Conservation (phyloP, 495 filamentous ascomycete genomes). For the Penicillium bialowiezense region DNA sequence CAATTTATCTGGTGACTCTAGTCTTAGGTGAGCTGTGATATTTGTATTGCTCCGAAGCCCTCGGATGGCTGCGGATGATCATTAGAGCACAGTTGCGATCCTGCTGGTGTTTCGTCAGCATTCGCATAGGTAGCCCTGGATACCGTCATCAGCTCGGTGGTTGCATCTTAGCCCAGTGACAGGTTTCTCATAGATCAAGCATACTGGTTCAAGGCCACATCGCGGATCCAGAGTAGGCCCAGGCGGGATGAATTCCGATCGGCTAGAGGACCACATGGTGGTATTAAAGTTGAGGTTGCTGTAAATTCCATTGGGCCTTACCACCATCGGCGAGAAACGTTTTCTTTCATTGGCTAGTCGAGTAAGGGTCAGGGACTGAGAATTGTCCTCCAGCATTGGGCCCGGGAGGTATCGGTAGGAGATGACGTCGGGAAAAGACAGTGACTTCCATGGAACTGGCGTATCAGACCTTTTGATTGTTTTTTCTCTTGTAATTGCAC, state of each 20-base stretch:
- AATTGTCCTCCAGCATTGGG: background rate
- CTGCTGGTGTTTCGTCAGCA: background rate
- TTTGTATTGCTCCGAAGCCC: background rate
- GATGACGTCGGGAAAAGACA: background rate
- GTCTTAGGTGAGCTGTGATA: background rate
- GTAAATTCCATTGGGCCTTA: too few species aligned
- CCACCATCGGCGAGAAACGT: too few species aligned
- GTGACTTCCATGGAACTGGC: background rate
- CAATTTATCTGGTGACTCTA: background rate
- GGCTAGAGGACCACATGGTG: too few species aligned
- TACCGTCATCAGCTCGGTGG: background rate
- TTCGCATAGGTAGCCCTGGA: background rate
- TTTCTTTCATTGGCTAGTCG: too few species aligned
- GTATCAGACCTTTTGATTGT: background rate
- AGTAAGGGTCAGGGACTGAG: too few species aligned
- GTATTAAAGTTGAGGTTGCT: too few species aligned
- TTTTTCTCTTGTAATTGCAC: background rate
- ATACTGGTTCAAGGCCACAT: too few species aligned
- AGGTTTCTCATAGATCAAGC: too few species aligned
- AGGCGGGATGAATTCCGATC: too few species aligned
- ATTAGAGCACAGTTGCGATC: conserved; percentile 1
- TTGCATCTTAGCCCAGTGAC: too few species aligned
- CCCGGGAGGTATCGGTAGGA: background rate
- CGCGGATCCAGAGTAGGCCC: too few species aligned
- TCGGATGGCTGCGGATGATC: background rate